Base-by-base conservation (phyloP, 139 green algal species). In the Coelastrella sp. region DNA sequence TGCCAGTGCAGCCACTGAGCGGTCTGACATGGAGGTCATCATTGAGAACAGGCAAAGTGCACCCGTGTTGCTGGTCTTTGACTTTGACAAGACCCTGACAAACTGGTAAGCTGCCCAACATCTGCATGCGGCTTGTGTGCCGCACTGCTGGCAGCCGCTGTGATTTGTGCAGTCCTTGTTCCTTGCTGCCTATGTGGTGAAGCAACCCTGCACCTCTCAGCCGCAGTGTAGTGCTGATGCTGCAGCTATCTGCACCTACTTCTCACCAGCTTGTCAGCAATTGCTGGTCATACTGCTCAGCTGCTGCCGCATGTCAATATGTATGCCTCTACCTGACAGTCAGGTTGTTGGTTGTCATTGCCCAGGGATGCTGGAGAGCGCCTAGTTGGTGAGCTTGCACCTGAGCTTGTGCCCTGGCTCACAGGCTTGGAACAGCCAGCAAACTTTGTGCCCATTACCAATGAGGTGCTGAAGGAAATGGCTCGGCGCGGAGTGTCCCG, bases 21-120 rank as follows among this genome's bases (percentile, higher is more conserved):
- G 25, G 15, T 24, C 59, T 25, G 76, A 86, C n/a, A 17, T 75
- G 17, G 24, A 78, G 61, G 76, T 85, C 19, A 4, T 66, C 11
- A 15, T 88, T 25, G 68, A 88, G 19, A 68, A 88, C 12, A 79
- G 12, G 17, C 59, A 83, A 10, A 57, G 25, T 24, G 49, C 35
- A 10, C 78, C 78, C 8, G 79, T 70, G 85, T 87, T 97, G 81
- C 91, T 98, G 25, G 85, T 98, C 9, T 94, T 89, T 22, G 95
- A 97, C 89, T 98, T 99, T 90, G 97, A 98, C 94, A 93, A 95
- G 17, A 98, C 96, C 11, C 87, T 98, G n/a, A 92, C 93, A 4
- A 94, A 97, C 92, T 95, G 70, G 56, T 95, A 97, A 88, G 91
- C 92, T 14, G 91, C 24, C 15, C 91, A 82, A 89, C 81, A 27